These are phyloP conservation scores for Ballota nigra DNA, from an alignment of 257 asterid genomes.

Conservation along the genomic window DNA sequence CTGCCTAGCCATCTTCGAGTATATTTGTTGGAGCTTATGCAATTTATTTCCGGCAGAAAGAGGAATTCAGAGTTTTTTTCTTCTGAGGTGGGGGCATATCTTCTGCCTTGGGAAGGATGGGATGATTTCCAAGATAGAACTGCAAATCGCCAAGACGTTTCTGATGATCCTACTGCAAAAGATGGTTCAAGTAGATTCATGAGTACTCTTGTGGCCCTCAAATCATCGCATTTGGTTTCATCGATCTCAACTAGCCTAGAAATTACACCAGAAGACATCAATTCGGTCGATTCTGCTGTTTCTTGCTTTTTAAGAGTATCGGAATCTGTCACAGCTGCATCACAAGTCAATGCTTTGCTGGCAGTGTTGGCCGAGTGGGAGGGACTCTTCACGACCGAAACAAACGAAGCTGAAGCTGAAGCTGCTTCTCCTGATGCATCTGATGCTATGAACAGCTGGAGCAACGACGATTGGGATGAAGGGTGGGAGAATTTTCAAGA, in stretches of 20 bases:
- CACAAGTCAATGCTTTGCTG: constrained; percentile 50
- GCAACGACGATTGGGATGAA: constrained; percentile 92
- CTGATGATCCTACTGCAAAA: constrained; percentile 31
- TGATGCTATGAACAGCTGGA: constrained; percentile 57
- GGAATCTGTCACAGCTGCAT: constrained; percentile 47
- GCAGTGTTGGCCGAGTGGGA: constrained; percentile 86
- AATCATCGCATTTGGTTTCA: constrained; percentile 72
- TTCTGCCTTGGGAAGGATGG: constrained; percentile 95
- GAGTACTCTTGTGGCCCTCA: constrained; percentile 80
- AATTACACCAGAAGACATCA: constrained; percentile 65
- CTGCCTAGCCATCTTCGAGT: constrained; percentile 71
- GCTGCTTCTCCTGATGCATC: constrained; percentile 39
- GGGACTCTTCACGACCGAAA: constrained; percentile 48
- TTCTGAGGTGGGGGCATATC: constrained; percentile 32
- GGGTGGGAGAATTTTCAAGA: constrained; percentile 99
- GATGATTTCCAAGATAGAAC: constrained; percentile 43
- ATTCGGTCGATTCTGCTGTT: constrained; percentile 67
- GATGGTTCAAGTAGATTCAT: constrained; percentile 52
- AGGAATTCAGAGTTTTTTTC: constrained; percentile 38
- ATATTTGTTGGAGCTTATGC: constrained; percentile 82
- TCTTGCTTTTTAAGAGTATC: constrained; percentile 69
- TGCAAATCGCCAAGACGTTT: constrained; percentile 27
- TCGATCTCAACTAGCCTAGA: constrained; percentile 61
- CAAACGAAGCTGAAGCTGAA: constrained; percentile 22
- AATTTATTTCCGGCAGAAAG: constrained; percentile 59